Conservation (phyloP, 805 yeast genomes). For the Kodamaea nitidulidarum region DNA sequence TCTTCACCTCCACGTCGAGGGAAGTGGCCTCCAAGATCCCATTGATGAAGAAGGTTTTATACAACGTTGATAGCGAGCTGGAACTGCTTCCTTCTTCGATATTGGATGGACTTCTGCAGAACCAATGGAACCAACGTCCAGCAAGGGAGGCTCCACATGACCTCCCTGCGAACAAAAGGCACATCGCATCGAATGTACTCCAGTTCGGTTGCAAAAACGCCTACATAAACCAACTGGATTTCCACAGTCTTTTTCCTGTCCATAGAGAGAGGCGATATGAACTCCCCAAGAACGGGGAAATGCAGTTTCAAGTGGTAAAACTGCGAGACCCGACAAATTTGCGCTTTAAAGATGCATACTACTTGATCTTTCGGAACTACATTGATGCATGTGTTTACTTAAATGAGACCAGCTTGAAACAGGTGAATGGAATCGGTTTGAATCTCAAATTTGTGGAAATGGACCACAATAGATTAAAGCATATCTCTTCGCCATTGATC, state of each 20-base stretch:
- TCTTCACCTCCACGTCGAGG: constrained; percentile 27
- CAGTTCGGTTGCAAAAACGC: constrained; percentile 36
- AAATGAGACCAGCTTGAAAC: constrained; percentile 46
- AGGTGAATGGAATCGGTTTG: constrained; percentile 48
- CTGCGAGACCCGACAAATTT: constrained; percentile 47
- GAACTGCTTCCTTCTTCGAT: constrained; percentile 14
- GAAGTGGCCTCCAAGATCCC: constrained; percentile 28
- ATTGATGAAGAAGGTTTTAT: constrained; percentile 24
- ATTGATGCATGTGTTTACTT: constrained; percentile 50
- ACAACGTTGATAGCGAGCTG: constrained; percentile 9
- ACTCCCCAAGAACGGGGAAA: constrained; percentile 21
- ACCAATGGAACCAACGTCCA: constrained; percentile 31
- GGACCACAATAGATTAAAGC: constrained; percentile 19
- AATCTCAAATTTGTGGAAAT: constrained; percentile 43
- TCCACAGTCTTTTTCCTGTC: constrained; percentile 35
- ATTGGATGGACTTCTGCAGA: constrained; percentile 26
- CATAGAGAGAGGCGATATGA: constrained; percentile 26
- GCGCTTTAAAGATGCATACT: constrained; percentile 46
- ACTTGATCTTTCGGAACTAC: constrained; percentile 45
- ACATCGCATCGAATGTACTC: constrained; percentile 28
- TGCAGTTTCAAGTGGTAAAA: constrained; percentile 41
- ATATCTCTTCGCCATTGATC: constrained; percentile 28
- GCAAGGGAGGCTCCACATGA: constrained; percentile 22
- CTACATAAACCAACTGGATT: constrained; percentile 36
- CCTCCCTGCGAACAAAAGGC: constrained; percentile 12